Conservation (phyloP, 495 filamentous ascomycete genomes). For the Tuber umbilicatum region DNA sequence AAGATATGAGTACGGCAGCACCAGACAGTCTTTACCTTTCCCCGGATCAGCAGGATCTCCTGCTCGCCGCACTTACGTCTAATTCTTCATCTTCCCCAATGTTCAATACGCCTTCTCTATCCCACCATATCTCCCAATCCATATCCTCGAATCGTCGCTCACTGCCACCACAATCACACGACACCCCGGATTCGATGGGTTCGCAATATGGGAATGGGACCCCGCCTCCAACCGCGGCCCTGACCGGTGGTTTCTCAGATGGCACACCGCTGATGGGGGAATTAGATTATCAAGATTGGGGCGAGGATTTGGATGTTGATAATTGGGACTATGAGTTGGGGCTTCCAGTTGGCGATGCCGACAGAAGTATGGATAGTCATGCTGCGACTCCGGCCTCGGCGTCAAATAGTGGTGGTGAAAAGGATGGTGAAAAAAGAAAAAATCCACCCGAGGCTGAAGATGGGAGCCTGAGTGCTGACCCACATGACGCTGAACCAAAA, state of each 20-base stretch:
- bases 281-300: slow-evolving; percentile 51
- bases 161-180: slow-evolving; percentile 11
- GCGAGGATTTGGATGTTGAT: slow-evolving; percentile 62
- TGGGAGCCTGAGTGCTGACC: slow-evolving; percentile 53
- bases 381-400: slow-evolving; percentile 51
- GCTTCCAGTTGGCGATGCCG: slow-evolving; percentile 41
- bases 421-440: slow-evolving; percentile 66
- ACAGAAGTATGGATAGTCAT: slow-evolving; percentile 54
- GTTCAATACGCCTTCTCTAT: slow-evolving; percentile 44
- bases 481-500: slow-evolving; percentile 41
- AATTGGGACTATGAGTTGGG: slow-evolving; percentile 58
- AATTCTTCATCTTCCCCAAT: slow-evolving; percentile 48
- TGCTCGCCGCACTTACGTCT: slow-evolving; percentile 80
- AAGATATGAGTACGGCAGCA: slow-evolving; percentile 37
- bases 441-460: slow-evolving; percentile 63
- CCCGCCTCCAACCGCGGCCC: slow-evolving; percentile 35
- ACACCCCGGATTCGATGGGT: slow-evolving; percentile 30
- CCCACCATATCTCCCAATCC: slow-evolving; percentile 35
- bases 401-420: slow-evolving; percentile 18
- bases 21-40: slow-evolving; percentile 57
- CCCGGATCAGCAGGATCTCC: slow-evolving; percentile 76
- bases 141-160: slow-evolving; percentile 15
- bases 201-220: slow-evolving; percentile 38
- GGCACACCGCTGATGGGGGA: slow-evolving; percentile 77
- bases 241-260: slow-evolving; percentile 45